phyloP scores from a whole-genome alignment of 495 filamentous ascomycete species.

The Entonaema liquescens region DNA sequence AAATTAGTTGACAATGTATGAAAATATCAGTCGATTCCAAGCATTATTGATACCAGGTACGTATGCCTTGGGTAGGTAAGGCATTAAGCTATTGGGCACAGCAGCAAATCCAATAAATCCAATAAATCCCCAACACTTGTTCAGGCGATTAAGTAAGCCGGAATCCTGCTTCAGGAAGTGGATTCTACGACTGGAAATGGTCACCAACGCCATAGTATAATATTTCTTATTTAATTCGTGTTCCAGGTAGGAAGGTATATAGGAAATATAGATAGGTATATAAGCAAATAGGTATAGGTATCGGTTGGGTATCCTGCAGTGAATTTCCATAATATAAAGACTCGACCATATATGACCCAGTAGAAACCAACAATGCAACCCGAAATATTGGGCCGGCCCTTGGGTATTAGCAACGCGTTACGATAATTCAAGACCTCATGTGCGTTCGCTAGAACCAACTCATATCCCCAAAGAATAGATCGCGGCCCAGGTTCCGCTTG shows the following conservation, averaged over 20 bases:
- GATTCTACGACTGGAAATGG: neutral
- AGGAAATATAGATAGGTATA: neutral
- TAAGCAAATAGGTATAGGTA: conserved; percentile 24
- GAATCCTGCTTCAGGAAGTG: neutral
- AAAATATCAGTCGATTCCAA: neutral
- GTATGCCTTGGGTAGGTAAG: too few species aligned
- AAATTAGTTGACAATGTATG: neutral
- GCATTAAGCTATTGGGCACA: neutral
- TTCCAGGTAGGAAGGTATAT: neutral
- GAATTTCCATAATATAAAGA: conserved; percentile 25
- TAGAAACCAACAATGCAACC: neutral
- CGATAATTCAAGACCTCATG: neutral
- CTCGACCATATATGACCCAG: conserved; percentile 26
- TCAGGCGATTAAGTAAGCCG: neutral
- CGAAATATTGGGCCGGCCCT: conserved; percentile 18
- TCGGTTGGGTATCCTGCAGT: conserved; percentile 34
- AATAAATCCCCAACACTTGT: neutral
- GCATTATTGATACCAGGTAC: neutral
- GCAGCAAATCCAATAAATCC: neutral
- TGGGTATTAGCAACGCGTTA: conserved; percentile 1
- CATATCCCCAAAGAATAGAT: conserved; percentile 3
- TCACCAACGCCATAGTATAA: neutral
- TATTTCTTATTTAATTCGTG: neutral
- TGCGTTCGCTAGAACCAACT: conserved; percentile 1
- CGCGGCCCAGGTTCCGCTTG: neutral